Evolutionary conservation across 164 flowering plant genomes (phyloP).

Genomic region (Nymphaea thermarum): DNA sequence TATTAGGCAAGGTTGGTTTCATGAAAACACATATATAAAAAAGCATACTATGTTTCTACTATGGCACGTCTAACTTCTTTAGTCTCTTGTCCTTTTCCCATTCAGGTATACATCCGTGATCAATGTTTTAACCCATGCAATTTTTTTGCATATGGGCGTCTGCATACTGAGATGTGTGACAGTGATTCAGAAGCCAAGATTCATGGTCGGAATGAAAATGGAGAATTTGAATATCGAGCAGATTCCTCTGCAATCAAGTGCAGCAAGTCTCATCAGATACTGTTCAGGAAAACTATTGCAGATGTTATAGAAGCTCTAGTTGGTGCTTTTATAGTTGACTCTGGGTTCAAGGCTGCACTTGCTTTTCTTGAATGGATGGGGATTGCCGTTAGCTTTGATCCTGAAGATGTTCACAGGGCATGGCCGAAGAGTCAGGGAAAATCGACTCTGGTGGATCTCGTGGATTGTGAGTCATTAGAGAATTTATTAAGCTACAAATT

Average conservation of each 20-base stretch:
- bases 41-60: too few species aligned
- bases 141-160: constrained; percentile 68
- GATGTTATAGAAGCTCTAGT: constrained; percentile 90
- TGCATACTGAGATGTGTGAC: constrained; percentile 45
- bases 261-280: constrained; percentile 65
- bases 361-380: constrained; percentile 91
- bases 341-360: constrained; percentile 84
- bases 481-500: constrained; percentile 38
- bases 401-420: constrained; percentile 32
- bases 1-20: too few species aligned
- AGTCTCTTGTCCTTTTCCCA: background rate
- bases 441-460: constrained; percentile 38
- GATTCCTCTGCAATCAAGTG: constrained; percentile 32
- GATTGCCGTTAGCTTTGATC: constrained; percentile 52
- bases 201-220: constrained; percentile 22
- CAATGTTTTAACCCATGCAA: constrained; percentile 60
- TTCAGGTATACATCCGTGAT: constrained; percentile 87
- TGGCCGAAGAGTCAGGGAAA: constrained; percentile 27
- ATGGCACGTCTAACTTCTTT: too few species aligned
- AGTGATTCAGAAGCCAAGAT: constrained; percentile 30
- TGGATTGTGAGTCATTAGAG: constrained; percentile 49
- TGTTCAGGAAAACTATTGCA: constrained; percentile 73
- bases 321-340: constrained; percentile 85
- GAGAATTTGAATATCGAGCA: constrained; percentile 2
- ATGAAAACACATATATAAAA: too few species aligned